Evolutionary conservation across 2,329 filamentous ascomycete species (phyloP), one percentile per base, ranked within the genome.

Genomic region (Lithohypha guttulata): DNA sequence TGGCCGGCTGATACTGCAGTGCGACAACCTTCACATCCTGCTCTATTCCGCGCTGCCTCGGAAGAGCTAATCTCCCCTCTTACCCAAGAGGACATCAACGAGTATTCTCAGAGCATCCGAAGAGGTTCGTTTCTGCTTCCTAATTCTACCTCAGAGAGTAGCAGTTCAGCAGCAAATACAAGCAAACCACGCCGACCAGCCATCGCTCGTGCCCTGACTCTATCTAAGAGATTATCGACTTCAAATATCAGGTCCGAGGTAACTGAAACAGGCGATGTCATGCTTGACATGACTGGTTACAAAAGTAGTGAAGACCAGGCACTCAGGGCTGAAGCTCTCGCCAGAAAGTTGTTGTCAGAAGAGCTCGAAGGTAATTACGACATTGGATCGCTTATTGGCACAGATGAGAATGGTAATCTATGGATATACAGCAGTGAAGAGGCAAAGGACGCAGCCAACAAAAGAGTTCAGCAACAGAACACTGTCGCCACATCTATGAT

Each of bases 371-470:
- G 87, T 15, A 86, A 89, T 55, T 95, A 95, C 59, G 91, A 98
- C 56, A 93, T 98, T 52, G 91, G 91, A 4, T 81, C 89, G 2
- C 70, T 98, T 20, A 94, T 98, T 52, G 91, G 87, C 9, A 89
- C 91, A 30, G 91, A 98, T 55, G 86, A 93, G 55, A 78, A 91
- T 43, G 91, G 91, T 5, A 98, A 98, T 53, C 70, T 98, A n/a
- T 96, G 91, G 89, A 96, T 98, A 50, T 98, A 98, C 64, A 91
- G 86, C 62, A 96, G 87, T 53, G 87, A 96, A 59, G 87, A 94
- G 55, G 86, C 91, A 17, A 96, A 95, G 56, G 81, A 91, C 53
- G 81, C 83, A 5, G 89, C 89, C 21, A 80, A 80, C 65, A 79
- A 81, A 25, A 69, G 70, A 51, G 67, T 70, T 2, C 62, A 65